phyloP scores from a whole-genome alignment of 2,329 filamentous ascomycete genomes.

The Aureobasidium lini region DNA sequence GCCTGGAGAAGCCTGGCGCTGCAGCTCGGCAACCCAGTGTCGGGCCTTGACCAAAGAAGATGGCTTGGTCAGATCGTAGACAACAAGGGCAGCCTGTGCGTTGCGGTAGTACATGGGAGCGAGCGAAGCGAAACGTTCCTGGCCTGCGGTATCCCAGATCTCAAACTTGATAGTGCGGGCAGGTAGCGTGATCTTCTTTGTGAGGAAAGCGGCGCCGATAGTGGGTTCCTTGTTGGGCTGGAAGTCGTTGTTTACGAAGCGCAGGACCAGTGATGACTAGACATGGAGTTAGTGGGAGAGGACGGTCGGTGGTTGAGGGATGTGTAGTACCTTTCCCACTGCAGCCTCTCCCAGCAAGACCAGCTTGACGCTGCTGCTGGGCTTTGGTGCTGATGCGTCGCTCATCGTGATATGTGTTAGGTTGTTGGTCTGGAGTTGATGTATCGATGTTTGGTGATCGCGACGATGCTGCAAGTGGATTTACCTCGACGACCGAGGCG shows the following conservation, averaged over 20 bases:
- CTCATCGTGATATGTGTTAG: not conserved
- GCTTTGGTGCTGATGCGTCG: constrained; percentile 62
- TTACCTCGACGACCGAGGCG: not conserved
- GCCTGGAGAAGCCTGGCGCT: constrained; percentile 88
- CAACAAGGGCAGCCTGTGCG: constrained; percentile 91
- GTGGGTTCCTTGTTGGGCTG: constrained; percentile 99
- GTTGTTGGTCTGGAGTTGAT: not conserved
- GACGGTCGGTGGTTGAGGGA: not conserved
- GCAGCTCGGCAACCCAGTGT: constrained; percentile 97
- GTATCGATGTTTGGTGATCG: not conserved
- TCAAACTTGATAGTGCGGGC: constrained; percentile 64
- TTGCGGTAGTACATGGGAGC: constrained; percentile 99
- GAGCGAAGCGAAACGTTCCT: constrained; percentile 92
- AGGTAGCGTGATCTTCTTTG: constrained; percentile 95
- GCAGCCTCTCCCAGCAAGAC: constrained; percentile 95
- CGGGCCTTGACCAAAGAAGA: constrained; percentile 94
- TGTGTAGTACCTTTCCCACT: constrained; percentile 76
- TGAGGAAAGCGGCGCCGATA: constrained; percentile 96
- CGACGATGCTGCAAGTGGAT: not conserved
- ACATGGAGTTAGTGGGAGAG: constrained; percentile 18
- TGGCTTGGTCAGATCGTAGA: constrained; percentile 97
- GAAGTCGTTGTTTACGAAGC: constrained; percentile 99
- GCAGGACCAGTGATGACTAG: constrained; percentile 91
- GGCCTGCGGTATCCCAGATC: constrained; percentile 97
- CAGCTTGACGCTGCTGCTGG: constrained; percentile 99